Evolutionary conservation across 2,329 filamentous ascomycete genomes (phyloP).

Genomic region (Emergomyces pasteurianus): DNA sequence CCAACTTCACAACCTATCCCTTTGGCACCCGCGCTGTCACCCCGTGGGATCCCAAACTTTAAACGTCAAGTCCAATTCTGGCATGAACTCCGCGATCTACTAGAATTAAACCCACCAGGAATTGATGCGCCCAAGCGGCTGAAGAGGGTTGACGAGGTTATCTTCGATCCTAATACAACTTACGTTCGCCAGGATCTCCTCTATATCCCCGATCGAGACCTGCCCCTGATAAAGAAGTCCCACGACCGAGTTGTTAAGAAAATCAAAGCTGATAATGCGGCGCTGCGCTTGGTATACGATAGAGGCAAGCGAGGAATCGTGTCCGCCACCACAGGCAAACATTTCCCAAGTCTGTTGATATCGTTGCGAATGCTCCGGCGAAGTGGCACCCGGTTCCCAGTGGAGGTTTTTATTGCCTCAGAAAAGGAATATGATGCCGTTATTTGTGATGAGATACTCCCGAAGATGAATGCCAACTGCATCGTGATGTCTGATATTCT

Average conservation of each 20-base stretch:
- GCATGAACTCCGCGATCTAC: background rate
- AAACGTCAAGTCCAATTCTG: constrained; percentile 1
- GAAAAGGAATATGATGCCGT: constrained; percentile 31
- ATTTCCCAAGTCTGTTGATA: constrained; percentile 33
- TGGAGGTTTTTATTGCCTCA: constrained; percentile 36
- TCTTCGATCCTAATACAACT: constrained; percentile 16
- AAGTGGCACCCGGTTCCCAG: constrained; percentile 31
- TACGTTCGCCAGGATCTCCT: constrained; percentile 19
- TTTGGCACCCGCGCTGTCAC: background rate
- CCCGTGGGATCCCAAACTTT: background rate
- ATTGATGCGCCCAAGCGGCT: background rate
- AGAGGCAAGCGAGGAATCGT: constrained; percentile 22
- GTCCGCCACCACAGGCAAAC: constrained; percentile 30
- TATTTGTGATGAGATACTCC: constrained; percentile 34
- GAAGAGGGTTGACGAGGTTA: background rate
- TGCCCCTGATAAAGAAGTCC: constrained; percentile 19
- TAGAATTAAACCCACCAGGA: background rate
- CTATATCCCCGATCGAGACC: constrained; percentile 17
- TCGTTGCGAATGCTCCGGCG: constrained; percentile 35
- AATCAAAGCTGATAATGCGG: constrained; percentile 13
- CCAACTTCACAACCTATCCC: background rate
- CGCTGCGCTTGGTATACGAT: constrained; percentile 19
- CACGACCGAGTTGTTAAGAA: constrained; percentile 23
- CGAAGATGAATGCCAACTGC: constrained; percentile 32
- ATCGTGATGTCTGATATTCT: constrained; percentile 35